Base-by-base conservation (phyloP, 306 rosid species). In the Arachis hypogaea region DNA sequence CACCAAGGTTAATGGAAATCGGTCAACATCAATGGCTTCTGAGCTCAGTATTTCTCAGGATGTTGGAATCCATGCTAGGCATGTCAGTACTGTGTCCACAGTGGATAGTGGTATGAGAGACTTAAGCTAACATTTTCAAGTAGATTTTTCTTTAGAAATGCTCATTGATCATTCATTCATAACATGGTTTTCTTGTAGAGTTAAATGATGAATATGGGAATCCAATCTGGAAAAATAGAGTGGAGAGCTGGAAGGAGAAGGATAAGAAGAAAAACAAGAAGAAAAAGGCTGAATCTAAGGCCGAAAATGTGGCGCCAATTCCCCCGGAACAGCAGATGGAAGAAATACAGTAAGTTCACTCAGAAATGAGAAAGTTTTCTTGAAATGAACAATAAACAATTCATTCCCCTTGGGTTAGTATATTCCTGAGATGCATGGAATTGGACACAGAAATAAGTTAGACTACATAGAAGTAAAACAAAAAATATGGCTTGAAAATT, bases 241-340 rank as follows among this genome's bases (percentile, higher is more conserved):
- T 94, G 57, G 97, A 94, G 71, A 94, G 97, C 75, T 94, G 99
- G 99, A 92, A 92, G 87, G 99, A 89, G 86, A 94, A 94, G 86
- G 99, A 92, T 51, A 90, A 86, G 72, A 94, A 92, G 88, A 94
- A 92, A 87, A 89, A 58, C 38, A 94, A 94, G 85, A 91, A 93
- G 96, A 94, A 94, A 71, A 88, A 90, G 76, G 68, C 63, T 69
- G 72, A 78, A 4, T 63, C 88, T 11, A 88, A 88, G 85, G 73
- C 77, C 50, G 87, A 85, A 68, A 85, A 70, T 71, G 89, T 52
- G 71, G 75, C 83, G 18, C 85, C 83, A 77, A 69, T 88, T 86
- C 99, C 97, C 59, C 79, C 74, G 36, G 96, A 86, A 50, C 97
- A 92, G 77, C 93, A 89, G 66, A 94, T 92, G 95, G 91, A 85